Base-by-base conservation (phyloP, 805 yeast genomes). In the Torulaspora microellipsoides region DNA sequence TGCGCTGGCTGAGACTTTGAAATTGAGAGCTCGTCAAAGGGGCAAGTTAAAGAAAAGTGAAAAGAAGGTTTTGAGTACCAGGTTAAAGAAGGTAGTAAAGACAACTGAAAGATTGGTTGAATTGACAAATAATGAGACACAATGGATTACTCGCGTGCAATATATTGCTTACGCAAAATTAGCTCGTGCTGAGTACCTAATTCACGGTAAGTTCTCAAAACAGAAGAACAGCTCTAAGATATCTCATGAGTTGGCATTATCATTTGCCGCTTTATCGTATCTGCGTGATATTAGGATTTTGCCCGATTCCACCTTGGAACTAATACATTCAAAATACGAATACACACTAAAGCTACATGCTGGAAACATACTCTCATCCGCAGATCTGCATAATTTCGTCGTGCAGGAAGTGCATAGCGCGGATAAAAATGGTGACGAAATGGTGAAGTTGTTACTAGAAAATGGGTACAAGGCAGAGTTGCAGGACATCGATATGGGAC, bases 11-110 rank as follows among this genome's bases (percentile, higher is more conserved):
- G 67, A 64, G 44, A 43, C 46, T 15, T 51, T 61, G 31, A 63
- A 61, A 40, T 29, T 59, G 36, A 56, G 58, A 40, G 56, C 59
- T n/a, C 55, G 61, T 29, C 55, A 52, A 34, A 59, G 67, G 42
- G 62, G 63, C 31, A 53, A 55, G 27, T 50, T 56, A 28, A 62
- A 70, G 46, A 53, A 47, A 8, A 49, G 54, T 38, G 67, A 64
- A 59, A 60, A 62, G 49, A 74, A 74, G 42, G 75, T 81, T 46
- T 66, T 84, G 53, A 58, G 72, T 9, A 76, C 89, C 23, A 85
- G 85, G 62, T 74, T 84, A 48, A 86, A 82, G 58, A 82, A 77
- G 62, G 79, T 91, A 1, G 62, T 73, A 25, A 62, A 64, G 36
- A 70, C 70, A 40, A 64, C 75, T 15, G 60, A 66, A 32, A 69